A percentile compares a stretch with the other conserved stretches of the same genome.
Evolutionary conservation across 75 land plant species (phyloP).

Genomic region (Picea glauca): DNA sequence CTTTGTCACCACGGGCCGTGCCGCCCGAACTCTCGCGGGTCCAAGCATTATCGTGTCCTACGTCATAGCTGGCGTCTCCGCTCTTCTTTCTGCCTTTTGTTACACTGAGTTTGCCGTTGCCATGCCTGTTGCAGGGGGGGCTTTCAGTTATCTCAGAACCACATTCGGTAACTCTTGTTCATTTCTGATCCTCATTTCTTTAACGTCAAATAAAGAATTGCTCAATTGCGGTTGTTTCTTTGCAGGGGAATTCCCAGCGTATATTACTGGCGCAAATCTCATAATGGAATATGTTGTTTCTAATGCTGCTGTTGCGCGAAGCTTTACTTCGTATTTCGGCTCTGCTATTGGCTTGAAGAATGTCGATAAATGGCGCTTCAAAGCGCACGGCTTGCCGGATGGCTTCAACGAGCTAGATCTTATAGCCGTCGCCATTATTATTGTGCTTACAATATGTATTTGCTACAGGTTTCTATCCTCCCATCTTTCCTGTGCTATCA

Average conservation of each 20-base stretch:
- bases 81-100: slow-evolving; percentile 91
- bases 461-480: slow-evolving; percentile 56
- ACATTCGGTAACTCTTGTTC: slow-evolving; percentile 58
- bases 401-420: slow-evolving; percentile 75
- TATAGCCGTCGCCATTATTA: slow-evolving; percentile 62
- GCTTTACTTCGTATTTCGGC: slow-evolving; percentile 69
- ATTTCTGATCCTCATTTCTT: background rate
- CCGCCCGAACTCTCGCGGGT: slow-evolving; percentile 61
- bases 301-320: slow-evolving; percentile 85
- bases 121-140: slow-evolving; percentile 96
- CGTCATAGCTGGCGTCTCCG: slow-evolving; percentile 86
- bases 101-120: slow-evolving; percentile 98
- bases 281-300: slow-evolving; percentile 91
- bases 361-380: slow-evolving; percentile 51
- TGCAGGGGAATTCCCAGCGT: slow-evolving; percentile 90
- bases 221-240: background rate
- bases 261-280: slow-evolving; percentile 80
- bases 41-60: slow-evolving; percentile 83
- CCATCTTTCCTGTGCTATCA: no score
- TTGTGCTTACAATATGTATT: slow-evolving; percentile 61
- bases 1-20: slow-evolving; percentile 80
- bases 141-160: slow-evolving; percentile 86
- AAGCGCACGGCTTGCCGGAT: slow-evolving; percentile 34
- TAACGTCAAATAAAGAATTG: background rate
- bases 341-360: slow-evolving; percentile 44